phyloP scores from a whole-genome alignment of 1,139 yeast species.

The Geotrichum histeridarum region DNA sequence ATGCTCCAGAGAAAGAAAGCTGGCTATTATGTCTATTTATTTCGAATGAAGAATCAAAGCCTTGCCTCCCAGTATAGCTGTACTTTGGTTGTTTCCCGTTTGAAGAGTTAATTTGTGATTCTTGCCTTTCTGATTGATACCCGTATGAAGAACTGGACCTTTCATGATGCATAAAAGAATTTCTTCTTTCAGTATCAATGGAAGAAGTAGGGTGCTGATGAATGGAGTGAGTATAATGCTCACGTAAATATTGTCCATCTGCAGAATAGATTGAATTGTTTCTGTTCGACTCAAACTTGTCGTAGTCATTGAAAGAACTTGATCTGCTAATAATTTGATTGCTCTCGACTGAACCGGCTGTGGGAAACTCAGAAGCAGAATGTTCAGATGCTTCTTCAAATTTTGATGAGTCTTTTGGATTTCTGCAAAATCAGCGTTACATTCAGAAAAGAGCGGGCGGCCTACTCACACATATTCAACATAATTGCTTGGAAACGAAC shows the following conservation, averaged over 20 bases:
- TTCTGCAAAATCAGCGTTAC: background rate
- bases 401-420: conserved; percentile 13
- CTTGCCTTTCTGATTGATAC: background rate
- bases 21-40: too few relatives aligned
- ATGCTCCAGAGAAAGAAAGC: too few relatives aligned
- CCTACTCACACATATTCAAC: conserved; percentile 46
- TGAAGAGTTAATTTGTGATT: background rate
- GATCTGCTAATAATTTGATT: background rate
- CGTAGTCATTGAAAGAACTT: background rate
- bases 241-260: too few relatives aligned
- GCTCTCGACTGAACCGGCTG: background rate
- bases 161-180: too few relatives aligned
- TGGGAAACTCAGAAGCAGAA: conserved; percentile 2
- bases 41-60: too few relatives aligned
- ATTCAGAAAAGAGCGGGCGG: background rate
- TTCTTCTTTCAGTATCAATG: too few relatives aligned
- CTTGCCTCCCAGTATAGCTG: too few relatives aligned
- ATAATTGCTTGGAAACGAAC: conserved; percentile 82
- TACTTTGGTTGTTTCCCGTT: too few relatives aligned
- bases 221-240: too few relatives aligned
- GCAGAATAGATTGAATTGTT: too few relatives aligned
- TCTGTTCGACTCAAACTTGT: background rate
- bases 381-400: background rate
- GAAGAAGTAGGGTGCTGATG: too few relatives aligned
- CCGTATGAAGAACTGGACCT: background rate